phyloP scores from a whole-genome alignment of 306 rosid species.

The Fragaria vesca region DNA sequence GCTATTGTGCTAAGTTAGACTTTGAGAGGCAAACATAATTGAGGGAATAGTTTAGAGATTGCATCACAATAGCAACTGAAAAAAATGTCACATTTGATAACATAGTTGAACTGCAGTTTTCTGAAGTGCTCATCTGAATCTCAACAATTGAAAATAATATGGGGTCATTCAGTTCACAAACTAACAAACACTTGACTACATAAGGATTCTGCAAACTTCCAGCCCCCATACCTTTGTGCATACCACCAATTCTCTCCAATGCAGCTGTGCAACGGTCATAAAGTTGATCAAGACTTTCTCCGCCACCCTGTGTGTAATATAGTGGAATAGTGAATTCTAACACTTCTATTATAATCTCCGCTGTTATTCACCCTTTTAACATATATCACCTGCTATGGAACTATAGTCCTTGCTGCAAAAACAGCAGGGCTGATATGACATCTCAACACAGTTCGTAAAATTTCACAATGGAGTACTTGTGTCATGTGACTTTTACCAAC shows the following conservation, averaged over 20 bases:
- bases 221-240: constrained; percentile 69
- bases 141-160: not conserved
- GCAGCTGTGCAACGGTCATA: constrained; percentile 69
- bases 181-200: not conserved
- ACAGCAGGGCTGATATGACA: not conserved
- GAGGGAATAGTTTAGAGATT: not conserved
- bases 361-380: not conserved
- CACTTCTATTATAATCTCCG: not conserved
- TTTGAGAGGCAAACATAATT: not conserved
- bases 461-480: not conserved
- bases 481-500: not conserved
- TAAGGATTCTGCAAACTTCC: not conserved
- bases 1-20: not conserved
- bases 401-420: not conserved
- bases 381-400: constrained; percentile 4
- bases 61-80: not conserved
- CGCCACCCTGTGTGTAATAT: constrained; percentile 67
- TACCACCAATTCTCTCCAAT: constrained; percentile 56
- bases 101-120: not conserved
- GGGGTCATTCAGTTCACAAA: not conserved
- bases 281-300: constrained; percentile 85
- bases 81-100: not conserved
- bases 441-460: not conserved
- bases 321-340: constrained; percentile 22
- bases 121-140: not conserved